Percentiles rank a stretch among this genome's conserved stretches.
Conservation (phyloP, 305 asterid species). For the Rubia tinctorum region DNA sequence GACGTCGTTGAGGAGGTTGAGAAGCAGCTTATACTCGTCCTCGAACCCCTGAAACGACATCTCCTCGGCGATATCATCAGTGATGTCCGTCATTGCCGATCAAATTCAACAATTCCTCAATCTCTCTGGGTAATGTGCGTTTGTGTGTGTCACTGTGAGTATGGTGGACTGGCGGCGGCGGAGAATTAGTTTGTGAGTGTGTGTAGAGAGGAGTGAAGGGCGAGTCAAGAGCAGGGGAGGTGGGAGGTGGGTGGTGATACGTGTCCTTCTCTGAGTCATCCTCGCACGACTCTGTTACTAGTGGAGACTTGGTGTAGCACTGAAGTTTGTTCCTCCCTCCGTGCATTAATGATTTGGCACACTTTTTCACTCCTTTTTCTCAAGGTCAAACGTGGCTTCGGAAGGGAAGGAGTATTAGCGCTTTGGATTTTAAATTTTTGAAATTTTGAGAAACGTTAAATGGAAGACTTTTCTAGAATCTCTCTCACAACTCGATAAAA, state of each 20-base stretch:
- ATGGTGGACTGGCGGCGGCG: background rate
- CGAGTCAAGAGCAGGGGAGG: background rate
- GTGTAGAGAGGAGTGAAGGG: background rate
- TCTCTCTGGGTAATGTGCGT: background rate
- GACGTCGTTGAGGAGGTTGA: slow-evolving; percentile 81
- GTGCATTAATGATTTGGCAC: no score
- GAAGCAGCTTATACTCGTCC: slow-evolving; percentile 81
- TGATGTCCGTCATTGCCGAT: slow-evolving; percentile 65
- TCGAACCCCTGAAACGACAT: slow-evolving; percentile 90
- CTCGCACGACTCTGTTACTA: background rate
- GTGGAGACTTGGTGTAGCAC: no score
- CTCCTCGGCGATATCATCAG: slow-evolving; percentile 96
- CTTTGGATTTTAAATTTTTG: no score
- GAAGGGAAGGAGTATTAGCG: no score
- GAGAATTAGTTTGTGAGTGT: background rate
- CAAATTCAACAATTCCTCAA: background rate
- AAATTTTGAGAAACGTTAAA: no score
- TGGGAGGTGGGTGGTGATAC: slow-evolving; percentile 18
- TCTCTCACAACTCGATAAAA: no score
- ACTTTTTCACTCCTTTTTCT: no score
- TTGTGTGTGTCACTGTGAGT: background rate
- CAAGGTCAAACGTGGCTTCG: no score
- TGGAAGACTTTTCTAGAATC: no score
- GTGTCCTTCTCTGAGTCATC: slow-evolving; percentile 5
- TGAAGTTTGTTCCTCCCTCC: no score